phyloP scores from a whole-genome alignment of 495 filamentous ascomycete genomes.

The Podospora bellae-mahoneyi region DNA sequence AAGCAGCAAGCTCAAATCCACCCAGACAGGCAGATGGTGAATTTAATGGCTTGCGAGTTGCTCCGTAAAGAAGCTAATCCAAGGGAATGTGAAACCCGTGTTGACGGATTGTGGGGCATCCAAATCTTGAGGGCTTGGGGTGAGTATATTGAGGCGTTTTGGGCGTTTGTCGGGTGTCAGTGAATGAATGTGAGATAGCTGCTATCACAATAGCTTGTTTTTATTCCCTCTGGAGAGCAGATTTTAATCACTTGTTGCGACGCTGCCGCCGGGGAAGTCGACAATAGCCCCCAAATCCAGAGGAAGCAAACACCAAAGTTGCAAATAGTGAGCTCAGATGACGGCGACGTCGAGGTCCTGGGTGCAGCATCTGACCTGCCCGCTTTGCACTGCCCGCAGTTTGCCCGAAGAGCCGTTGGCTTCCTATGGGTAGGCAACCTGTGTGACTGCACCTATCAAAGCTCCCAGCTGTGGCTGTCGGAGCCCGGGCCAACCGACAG shows the following conservation, averaged over 20 bases:
- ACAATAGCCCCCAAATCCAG: not conserved
- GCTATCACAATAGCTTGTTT: not conserved
- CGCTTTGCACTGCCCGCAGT: not conserved
- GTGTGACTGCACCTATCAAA: not conserved
- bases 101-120: no score
- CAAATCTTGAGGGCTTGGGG: not conserved
- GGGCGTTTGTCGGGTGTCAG: not conserved
- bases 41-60: not conserved
- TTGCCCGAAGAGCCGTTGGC: not conserved
- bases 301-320: not conserved
- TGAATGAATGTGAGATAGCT: not conserved
- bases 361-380: not conserved
- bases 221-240: not conserved
- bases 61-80: no score
- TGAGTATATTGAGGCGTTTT: not conserved
- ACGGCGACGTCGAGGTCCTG: not conserved
- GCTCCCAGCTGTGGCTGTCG: not conserved
- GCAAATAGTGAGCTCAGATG: not conserved
- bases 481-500: not conserved
- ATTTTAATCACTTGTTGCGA: no score
- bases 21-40: not conserved
- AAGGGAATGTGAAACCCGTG: no score
- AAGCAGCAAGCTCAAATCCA: not conserved
- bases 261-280: no score
- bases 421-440: not conserved